These are phyloP conservation scores for Geotrichum phurueaensis DNA, from an alignment of 1,139 yeast species.

Conservation along the genomic window DNA sequence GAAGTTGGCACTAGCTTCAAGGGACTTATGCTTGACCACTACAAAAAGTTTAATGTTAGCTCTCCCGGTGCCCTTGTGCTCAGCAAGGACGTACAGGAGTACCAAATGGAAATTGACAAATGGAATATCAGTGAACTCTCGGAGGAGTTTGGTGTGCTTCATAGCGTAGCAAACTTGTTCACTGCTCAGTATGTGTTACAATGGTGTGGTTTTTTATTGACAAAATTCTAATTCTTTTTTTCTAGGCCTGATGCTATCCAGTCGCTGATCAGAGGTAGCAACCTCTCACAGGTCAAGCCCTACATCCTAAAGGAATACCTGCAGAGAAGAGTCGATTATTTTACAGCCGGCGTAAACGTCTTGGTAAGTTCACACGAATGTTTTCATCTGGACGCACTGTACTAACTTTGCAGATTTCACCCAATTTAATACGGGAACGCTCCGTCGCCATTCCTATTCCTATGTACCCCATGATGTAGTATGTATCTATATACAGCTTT, in stretches of 20 bases:
- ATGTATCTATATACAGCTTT: background rate
- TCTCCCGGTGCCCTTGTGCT: conserved; percentile 78
- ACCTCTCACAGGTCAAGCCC: conserved; percentile 62
- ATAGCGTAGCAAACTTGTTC: conserved; percentile 79
- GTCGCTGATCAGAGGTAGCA: conserved; percentile 79
- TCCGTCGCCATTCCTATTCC: conserved; percentile 5
- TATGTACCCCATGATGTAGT: conserved; percentile 2
- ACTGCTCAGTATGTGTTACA: conserved; percentile 46
- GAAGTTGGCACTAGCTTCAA: conserved; percentile 60
- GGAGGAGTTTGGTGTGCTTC: conserved; percentile 64
- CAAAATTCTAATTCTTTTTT: background rate
- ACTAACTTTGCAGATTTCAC: conserved; percentile 2
- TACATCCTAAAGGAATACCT: conserved; percentile 63
- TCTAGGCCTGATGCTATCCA: conserved; percentile 54
- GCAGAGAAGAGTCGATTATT: conserved; percentile 59
- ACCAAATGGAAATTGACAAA: conserved; percentile 63
- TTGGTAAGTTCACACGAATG: conserved; percentile 3
- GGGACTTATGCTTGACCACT: conserved; percentile 61
- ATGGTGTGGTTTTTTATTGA: conserved; percentile 15
- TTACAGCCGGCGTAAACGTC: conserved; percentile 13
- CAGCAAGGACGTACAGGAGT: conserved; percentile 79
- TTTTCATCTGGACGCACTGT: background rate
- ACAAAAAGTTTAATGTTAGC: conserved; percentile 68
- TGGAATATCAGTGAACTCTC: conserved; percentile 64
- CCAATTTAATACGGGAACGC: background rate